phyloP scores from a whole-genome alignment of 345 rosid genomes.

The Moricandia moricandioides region DNA sequence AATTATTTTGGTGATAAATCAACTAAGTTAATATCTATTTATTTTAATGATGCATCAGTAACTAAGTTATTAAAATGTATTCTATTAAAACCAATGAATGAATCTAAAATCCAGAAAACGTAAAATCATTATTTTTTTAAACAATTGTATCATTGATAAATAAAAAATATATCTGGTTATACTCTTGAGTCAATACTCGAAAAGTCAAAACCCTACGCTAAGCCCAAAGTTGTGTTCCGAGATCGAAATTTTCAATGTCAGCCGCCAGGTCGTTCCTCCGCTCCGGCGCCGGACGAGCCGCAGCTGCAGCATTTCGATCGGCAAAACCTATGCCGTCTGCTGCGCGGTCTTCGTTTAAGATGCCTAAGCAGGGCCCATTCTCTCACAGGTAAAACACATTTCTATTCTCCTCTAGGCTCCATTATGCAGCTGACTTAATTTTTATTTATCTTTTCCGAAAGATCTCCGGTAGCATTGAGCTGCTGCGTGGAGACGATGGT shows the following conservation, averaged over 20 bases:
- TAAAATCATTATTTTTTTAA: no score
- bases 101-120: no score
- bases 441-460: slow-evolving; percentile 1
- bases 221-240: neutral
- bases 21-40: no score
- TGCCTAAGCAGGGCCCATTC: slow-evolving; percentile 49
- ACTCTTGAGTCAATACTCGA: no score
- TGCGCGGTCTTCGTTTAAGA: slow-evolving; percentile 43
- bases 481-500: slow-evolving; percentile 71
- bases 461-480: slow-evolving; percentile 80
- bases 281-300: slow-evolving; percentile 44
- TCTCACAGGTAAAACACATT: slow-evolving; percentile 49
- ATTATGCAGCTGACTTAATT: neutral
- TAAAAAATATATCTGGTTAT: no score
- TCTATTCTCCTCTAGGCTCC: neutral
- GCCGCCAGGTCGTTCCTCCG: slow-evolving; percentile 67
- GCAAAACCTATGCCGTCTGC: slow-evolving; percentile 39
- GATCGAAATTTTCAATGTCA: slow-evolving; percentile 45
- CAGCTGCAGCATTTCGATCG: slow-evolving; percentile 32
- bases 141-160: no score
- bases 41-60: no score
- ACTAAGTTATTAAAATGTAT: no score
- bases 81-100: no score
- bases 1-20: no score
- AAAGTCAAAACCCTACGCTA: slow-evolving; percentile 5